These are phyloP conservation scores for Leccinum pachyderme DNA, from an alignment of 1,284 basidiomycete genomes.

Conservation along the genomic window DNA sequence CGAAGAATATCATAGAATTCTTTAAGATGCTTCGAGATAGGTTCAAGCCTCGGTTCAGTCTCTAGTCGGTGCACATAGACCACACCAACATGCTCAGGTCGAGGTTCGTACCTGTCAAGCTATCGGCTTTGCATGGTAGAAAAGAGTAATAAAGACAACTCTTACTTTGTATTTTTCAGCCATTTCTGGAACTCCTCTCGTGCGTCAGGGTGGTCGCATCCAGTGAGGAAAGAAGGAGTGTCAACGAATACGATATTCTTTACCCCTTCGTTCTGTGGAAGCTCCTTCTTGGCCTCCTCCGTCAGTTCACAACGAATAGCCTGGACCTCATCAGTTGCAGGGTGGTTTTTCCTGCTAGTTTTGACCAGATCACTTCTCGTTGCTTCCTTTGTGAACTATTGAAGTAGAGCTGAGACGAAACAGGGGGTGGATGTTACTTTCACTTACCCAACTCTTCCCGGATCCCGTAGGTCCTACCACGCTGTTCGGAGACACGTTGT, in stretches of 20 bases:
- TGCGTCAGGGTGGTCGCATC: slow-evolving; percentile 5
- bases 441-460: slow-evolving; percentile 26
- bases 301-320: slow-evolving; percentile 19
- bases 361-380: slow-evolving; percentile 9
- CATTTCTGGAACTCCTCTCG: slow-evolving; percentile 8
- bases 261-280: not conserved
- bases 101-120: slow-evolving; percentile 4
- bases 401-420: not conserved
- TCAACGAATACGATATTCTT: slow-evolving; percentile 21
- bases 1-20: not conserved
- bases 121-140: not conserved
- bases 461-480: slow-evolving; percentile 25
- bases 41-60: slow-evolving; percentile 16
- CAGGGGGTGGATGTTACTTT: not conserved
- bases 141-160: not conserved
- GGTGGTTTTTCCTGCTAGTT: slow-evolving; percentile 12
- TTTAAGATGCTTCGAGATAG: slow-evolving; percentile 1
- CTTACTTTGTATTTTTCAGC: slow-evolving; percentile 4
- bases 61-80: slow-evolving; percentile 27
- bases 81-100: slow-evolving; percentile 3
- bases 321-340: slow-evolving; percentile 13
- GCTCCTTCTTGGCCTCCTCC: slow-evolving; percentile 12
- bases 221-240: slow-evolving; percentile 23
- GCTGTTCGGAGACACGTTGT: slow-evolving; percentile 4
- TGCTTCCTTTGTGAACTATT: slow-evolving; percentile 17